A percentile compares a stretch with the other conserved stretches of the same genome.
phyloP scores from a whole-genome alignment of 139 green algal species.

The Raphidocelis subcapitata region DNA sequence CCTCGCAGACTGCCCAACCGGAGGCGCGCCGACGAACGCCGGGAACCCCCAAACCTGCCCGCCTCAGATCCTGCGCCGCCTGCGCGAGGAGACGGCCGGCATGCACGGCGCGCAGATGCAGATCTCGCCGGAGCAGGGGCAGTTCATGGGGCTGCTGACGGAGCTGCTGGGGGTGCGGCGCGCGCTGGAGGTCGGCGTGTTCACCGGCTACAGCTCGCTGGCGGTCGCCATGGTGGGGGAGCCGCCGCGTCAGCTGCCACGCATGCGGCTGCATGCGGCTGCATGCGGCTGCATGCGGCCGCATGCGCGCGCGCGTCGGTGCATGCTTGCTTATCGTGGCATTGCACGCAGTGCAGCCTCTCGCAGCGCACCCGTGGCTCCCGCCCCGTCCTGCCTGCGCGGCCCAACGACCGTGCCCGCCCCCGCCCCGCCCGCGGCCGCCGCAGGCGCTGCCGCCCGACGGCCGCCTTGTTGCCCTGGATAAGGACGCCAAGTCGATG shows the following conservation, averaged over 20 bases:
- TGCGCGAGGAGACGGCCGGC: conserved; percentile 60
- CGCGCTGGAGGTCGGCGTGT: conserved; percentile 75
- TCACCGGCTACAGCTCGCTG: conserved; percentile 88
- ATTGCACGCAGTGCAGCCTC: too few relatives aligned
- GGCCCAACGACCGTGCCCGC: too few relatives aligned
- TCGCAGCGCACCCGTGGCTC: too few relatives aligned
- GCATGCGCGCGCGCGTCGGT: too few relatives aligned
- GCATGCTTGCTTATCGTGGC: too few relatives aligned
- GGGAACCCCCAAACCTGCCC: too few relatives aligned
- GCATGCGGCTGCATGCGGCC: neutral
- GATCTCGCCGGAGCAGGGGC: conserved; percentile 81
- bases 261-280: neutral
- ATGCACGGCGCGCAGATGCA: conserved; percentile 66
- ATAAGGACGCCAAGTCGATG: conserved; percentile 70
- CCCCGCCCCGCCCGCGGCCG: neutral
- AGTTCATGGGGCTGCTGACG: conserved; percentile 75
- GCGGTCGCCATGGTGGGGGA: conserved; percentile 70
- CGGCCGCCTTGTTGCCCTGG: conserved; percentile 76
- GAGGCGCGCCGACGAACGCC: too few relatives aligned
- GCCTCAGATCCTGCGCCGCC: conserved; percentile 43
- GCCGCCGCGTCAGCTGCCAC: neutral
- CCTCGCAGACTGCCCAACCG: too few relatives aligned
- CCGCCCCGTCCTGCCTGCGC: too few relatives aligned
- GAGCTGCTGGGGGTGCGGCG: conserved; percentile 47
- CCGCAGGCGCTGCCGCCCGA: conserved; percentile 63